A percentile compares a stretch with the other conserved stretches of the same genome.
These are phyloP conservation scores for Actinomortierella ambigua DNA, from an alignment of 371 early-diverging fungal species.

Conservation along the genomic window DNA sequence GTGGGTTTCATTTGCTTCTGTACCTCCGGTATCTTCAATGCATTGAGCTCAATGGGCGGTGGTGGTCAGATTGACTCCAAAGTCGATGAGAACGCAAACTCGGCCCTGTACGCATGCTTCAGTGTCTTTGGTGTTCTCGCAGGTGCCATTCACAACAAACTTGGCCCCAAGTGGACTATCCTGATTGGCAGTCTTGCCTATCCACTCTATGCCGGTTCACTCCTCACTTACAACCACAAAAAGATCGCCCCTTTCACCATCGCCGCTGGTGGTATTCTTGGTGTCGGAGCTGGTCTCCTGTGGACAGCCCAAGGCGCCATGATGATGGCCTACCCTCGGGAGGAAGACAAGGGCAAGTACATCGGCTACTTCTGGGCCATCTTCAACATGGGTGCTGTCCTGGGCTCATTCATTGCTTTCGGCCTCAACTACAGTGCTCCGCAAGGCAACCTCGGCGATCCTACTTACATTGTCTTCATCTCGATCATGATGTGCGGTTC, in stretches of 20 bases:
- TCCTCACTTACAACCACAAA: constrained; percentile 58
- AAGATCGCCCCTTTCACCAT: constrained; percentile 53
- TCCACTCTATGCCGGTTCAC: constrained; percentile 58
- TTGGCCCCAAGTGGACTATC: constrained; percentile 60
- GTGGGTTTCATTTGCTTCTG: constrained; percentile 79
- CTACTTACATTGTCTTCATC: constrained; percentile 68
- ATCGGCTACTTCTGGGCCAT: constrained; percentile 85
- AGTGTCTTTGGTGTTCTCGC: constrained; percentile 71
- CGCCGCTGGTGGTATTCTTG: constrained; percentile 68
- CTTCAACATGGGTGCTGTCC: constrained; percentile 67
- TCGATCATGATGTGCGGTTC: constrained; percentile 67
- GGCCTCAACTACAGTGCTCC: constrained; percentile 63
- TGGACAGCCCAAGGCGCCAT: constrained; percentile 85
- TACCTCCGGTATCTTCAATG: constrained; percentile 87
- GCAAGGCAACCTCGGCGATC: constrained; percentile 23
- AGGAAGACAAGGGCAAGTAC: constrained; percentile 75
- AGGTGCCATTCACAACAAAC: constrained; percentile 62
- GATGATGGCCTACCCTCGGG: constrained; percentile 81
- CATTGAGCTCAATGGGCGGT: constrained; percentile 72
- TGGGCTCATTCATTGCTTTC: constrained; percentile 76
- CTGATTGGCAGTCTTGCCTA: constrained; percentile 58
- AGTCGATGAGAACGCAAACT: constrained; percentile 73
- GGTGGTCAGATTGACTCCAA: constrained; percentile 73
- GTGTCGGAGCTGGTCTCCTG: constrained; percentile 63
- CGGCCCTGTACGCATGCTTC: constrained; percentile 75